phyloP scores from a whole-genome alignment of 148 eudicot species.

The Camellia granthamiana region DNA sequence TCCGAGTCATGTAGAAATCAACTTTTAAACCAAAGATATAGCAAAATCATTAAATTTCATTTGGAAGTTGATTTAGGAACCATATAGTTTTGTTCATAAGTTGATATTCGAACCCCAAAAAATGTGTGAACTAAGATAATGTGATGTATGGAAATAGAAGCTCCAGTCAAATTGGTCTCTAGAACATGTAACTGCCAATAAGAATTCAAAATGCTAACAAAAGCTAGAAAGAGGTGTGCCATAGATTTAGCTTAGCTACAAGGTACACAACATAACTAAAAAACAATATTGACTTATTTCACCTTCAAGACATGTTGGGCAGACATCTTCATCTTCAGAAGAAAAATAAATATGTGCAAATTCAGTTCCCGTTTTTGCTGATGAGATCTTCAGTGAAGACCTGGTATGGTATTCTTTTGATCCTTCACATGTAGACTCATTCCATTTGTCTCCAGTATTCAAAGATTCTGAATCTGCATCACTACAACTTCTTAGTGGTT shows the following conservation, averaged over 20 bases:
- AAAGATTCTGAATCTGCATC: conserved; percentile 63
- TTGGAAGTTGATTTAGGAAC: no score
- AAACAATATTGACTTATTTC: conserved; percentile 6
- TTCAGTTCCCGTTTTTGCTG: conserved; percentile 45
- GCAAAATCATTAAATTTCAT: no score
- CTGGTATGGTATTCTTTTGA: conserved; percentile 50
- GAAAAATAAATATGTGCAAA: conserved; percentile 65
- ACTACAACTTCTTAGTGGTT: conserved; percentile 60
- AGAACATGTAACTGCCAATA: background rate
- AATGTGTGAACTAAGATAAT: no score
- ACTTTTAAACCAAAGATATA: no score
- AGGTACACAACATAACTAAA: background rate
- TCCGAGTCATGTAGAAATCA: no score
- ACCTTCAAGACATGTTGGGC: conserved; percentile 98
- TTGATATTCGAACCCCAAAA: no score
- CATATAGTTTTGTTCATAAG: no score
- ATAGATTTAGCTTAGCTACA: background rate
- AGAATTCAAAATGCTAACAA: background rate
- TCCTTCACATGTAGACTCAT: conserved; percentile 50
- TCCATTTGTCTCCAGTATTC: conserved; percentile 57
- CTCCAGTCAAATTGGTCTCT: background rate
- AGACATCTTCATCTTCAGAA: conserved; percentile 89
- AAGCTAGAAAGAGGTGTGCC: background rate
- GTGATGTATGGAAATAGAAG: no score
- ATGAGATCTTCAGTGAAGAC: conserved; percentile 55